A percentile compares a stretch with the other conserved stretches of the same genome.
These are phyloP conservation scores for Massarina eburnea DNA, from an alignment of 2,329 filamentous ascomycete genomes.

Conservation along the genomic window DNA sequence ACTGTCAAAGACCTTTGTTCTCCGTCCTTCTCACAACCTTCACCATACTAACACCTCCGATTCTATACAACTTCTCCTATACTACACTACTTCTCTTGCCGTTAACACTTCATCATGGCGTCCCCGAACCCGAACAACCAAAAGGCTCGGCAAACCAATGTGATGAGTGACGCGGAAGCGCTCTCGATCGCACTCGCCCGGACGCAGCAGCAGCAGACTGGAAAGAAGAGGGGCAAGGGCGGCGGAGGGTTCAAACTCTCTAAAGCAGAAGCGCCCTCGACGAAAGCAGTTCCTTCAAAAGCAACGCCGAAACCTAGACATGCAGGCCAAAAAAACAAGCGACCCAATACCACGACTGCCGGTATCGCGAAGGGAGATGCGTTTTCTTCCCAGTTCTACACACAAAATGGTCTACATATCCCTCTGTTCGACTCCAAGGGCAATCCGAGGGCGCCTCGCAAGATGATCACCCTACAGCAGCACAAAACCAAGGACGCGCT, in stretches of 20 bases:
- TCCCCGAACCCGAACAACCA: not conserved
- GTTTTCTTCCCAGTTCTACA: too few relatives aligned
- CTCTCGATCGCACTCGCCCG: not conserved
- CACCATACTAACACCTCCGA: not conserved
- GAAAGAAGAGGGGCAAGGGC: not conserved
- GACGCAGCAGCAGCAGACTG: conserved; percentile 1
- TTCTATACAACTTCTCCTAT: too few relatives aligned
- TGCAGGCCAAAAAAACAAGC: not conserved
- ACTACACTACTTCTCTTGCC: not conserved
- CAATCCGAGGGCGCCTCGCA: too few relatives aligned
- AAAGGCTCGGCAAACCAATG: conserved; percentile 5
- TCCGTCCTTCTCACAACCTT: not conserved
- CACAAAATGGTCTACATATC: too few relatives aligned
- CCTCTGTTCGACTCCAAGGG: too few relatives aligned
- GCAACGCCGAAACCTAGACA: not conserved
- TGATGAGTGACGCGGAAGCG: conserved; percentile 1
- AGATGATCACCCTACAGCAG: not conserved
- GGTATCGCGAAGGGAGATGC: too few relatives aligned
- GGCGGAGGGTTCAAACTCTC: not conserved
- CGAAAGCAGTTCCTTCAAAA: not conserved
- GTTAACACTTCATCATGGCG: not conserved
- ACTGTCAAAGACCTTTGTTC: not conserved
- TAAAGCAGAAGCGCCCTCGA: not conserved
- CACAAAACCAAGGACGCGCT: conserved; percentile 1
- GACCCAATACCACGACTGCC: conserved; percentile 7